Evolutionary conservation across 768 basidiomycete species (phyloP).

Genomic region (Cystoderma amianthinum): DNA sequence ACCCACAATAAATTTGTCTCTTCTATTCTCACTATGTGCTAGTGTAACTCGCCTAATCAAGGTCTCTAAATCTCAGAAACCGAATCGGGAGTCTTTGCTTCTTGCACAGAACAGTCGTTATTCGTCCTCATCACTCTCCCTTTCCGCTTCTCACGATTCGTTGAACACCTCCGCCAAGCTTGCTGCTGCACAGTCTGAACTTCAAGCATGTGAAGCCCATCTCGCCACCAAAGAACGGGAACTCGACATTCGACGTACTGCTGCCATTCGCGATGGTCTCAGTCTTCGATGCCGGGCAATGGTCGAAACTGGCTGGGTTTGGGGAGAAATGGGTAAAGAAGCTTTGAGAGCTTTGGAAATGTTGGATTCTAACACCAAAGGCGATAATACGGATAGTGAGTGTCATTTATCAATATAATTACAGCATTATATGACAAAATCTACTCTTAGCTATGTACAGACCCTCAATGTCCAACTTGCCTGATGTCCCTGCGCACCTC

Average conservation of each 20-base stretch:
- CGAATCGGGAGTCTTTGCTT: conserved; percentile 31
- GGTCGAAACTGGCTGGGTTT: conserved; percentile 61
- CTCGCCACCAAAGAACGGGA: conserved; percentile 65
- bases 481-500: no score
- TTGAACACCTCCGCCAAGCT: conserved; percentile 38
- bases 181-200: conserved; percentile 60
- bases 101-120: conserved; percentile 17
- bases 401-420: no score
- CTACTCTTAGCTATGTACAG: no score
- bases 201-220: conserved; percentile 78
- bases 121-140: conserved; percentile 35
- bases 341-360: conserved; percentile 36
- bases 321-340: conserved; percentile 62
- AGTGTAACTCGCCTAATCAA: conserved; percentile 80
- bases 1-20: no score
- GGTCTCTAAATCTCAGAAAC: conserved; percentile 52
- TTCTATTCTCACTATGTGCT: conserved; percentile 1
- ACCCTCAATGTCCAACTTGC: no score
- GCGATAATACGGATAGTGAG: not conserved
- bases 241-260: conserved; percentile 42
- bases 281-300: conserved; percentile 57
- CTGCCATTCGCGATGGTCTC: conserved; percentile 57
- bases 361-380: not conserved
- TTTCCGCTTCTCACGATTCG: conserved; percentile 17
- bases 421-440: no score